A percentile compares a stretch with the other conserved stretches of the same genome.
Conservation (phyloP, 139 green algal species). For the Chlorella sp. region DNA sequence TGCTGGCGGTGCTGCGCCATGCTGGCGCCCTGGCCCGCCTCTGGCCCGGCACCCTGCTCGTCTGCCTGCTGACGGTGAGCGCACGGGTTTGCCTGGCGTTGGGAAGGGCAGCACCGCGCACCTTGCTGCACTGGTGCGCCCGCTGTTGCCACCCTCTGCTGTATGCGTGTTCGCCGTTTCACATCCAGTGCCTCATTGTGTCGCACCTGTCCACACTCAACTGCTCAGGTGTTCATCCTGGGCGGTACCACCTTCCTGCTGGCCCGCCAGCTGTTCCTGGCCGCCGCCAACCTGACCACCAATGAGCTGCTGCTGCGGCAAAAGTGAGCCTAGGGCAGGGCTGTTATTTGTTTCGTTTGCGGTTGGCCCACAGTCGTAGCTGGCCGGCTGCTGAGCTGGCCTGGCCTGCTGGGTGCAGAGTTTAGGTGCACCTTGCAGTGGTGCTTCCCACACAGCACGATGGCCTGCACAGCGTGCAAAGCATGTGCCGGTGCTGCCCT, state of each 20-base stretch:
- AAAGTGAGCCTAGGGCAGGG: background rate
- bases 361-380: background rate
- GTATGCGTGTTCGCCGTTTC: too few relatives aligned
- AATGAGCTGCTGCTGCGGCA: slow-evolving; percentile 71
- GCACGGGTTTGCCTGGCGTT: too few relatives aligned
- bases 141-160: too few relatives aligned
- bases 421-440: too few relatives aligned
- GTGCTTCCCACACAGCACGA: too few relatives aligned
- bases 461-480: too few relatives aligned
- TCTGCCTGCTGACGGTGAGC: background rate
- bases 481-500: too few relatives aligned
- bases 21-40: background rate
- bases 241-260: slow-evolving; percentile 41
- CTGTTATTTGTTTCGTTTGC: background rate
- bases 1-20: background rate
- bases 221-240: background rate
- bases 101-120: too few relatives aligned
- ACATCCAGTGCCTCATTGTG: too few relatives aligned
- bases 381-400: too few relatives aligned
- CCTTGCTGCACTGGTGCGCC: background rate
- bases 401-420: too few relatives aligned
- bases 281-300: slow-evolving; percentile 71
- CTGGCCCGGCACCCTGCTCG: slow-evolving; percentile 20
- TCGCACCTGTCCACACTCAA: too few relatives aligned
- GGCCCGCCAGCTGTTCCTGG: slow-evolving; percentile 47